Base-by-base conservation (phyloP, 106 monocot genomes). In the Chionographis japonica region DNA sequence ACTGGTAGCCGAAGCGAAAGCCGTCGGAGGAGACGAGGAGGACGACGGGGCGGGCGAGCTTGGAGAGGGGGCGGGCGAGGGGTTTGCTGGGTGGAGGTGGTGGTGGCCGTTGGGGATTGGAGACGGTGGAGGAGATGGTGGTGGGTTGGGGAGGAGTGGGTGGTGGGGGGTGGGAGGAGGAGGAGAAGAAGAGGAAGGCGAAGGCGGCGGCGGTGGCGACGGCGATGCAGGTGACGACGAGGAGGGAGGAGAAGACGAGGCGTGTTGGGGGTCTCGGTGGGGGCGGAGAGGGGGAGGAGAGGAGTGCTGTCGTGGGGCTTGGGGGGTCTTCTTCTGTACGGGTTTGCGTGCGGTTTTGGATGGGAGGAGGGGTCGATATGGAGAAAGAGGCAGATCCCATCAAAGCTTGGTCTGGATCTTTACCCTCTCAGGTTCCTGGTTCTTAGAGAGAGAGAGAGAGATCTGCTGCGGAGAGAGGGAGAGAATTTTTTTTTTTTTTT, bases 1-100 rank as follows among this genome's bases (percentile, higher is more conserved):
- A 52, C 4, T 90, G 80, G 80, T 90, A 90, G 60, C 86, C 86
- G 46, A 80, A 86, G 56, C 86, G 85, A 75, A 90, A 90, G 52
- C 90, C 90, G 8, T 90, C 90, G 67, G 59, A 72, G 60, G 90
- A 90, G 72, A 90, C 52, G 36, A 90, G 77, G 62, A 90, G 71
- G 53, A 90, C 82, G 15, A 74, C 63, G 50, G 79, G 83, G 56
- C 60, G 62, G 50, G 27, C 5, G 62, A 81, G 77, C 50, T 54
- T 61, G 61, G 74, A 17, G 14, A 71, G 77, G n/a, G 67, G 17
- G 39, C 73, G 58, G 52, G 76, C 56, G 35, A 13, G 6, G 38
- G 18, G 37, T 15, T 10, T 2, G 50, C 27, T 27, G 7, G 50
- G 4, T 27, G 11, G 3, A 0, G 41, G 8, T 5, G 2, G 18